These are phyloP conservation scores for Botrytis pseudocinerea DNA, from an alignment of 2,329 filamentous ascomycete species.

Conservation along the genomic window DNA sequence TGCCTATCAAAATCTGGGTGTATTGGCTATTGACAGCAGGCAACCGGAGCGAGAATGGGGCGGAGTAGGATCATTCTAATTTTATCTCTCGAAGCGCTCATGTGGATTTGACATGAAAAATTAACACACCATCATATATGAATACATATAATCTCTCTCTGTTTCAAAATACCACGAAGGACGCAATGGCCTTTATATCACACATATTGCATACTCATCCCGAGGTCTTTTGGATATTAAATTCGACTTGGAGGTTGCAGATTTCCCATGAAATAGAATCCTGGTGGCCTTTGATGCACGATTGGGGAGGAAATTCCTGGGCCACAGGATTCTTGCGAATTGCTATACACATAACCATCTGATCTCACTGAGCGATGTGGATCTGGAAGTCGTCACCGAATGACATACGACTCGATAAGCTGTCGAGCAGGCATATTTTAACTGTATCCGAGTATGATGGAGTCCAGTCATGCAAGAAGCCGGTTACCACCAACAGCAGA, in stretches of 20 bases:
- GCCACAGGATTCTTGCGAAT: not conserved
- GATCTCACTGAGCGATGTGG: too few species aligned
- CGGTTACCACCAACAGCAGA: not conserved
- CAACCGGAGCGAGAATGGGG: not conserved
- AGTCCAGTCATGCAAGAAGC: not conserved
- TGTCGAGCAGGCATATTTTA: not conserved
- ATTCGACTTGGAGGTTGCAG: not conserved
- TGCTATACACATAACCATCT: not conserved
- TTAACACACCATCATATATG: not conserved
- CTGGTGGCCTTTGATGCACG: not conserved
- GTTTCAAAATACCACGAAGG: not conserved
- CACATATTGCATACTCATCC: not conserved
- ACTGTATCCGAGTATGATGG: not conserved
- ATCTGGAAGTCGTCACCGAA: not conserved
- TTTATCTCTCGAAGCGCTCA: too few species aligned
- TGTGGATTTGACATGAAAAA: not conserved
- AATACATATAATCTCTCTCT: not conserved
- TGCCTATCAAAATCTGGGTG: not conserved
- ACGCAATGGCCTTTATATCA: not conserved
- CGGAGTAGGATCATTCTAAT: not conserved
- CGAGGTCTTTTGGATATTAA: not conserved
- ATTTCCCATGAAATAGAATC: not conserved
- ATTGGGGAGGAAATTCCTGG: too few species aligned
- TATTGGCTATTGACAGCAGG: not conserved
- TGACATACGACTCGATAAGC: not conserved